Percentiles rank a stretch among this genome's conserved stretches.
phyloP scores from a whole-genome alignment of 345 rosid genomes.

The Odontarrhena argentea region DNA sequence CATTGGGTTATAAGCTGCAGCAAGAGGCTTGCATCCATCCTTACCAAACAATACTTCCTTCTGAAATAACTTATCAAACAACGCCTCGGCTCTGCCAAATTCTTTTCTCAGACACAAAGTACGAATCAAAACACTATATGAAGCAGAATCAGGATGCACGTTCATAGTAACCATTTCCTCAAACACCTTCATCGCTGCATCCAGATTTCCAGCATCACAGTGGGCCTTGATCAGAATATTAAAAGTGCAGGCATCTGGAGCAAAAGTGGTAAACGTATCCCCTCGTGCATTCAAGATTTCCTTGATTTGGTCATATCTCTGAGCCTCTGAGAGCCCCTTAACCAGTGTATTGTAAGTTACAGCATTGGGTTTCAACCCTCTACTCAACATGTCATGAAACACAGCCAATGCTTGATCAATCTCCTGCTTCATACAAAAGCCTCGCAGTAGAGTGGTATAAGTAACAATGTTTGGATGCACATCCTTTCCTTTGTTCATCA shows the following conservation, averaged over 20 bases:
- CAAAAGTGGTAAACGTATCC: constrained; percentile 36
- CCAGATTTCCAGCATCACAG: constrained; percentile 58
- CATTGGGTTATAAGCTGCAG: constrained; percentile 78
- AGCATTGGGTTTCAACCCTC: constrained; percentile 59
- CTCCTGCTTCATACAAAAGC: constrained; percentile 72
- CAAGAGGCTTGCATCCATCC: constrained; percentile 63
- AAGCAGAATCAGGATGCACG: constrained; percentile 72
- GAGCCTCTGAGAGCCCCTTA: constrained; percentile 71
- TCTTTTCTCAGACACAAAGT: constrained; percentile 57
- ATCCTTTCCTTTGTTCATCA: constrained; percentile 50
- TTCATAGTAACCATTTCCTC: constrained; percentile 53
- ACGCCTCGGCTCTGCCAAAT: constrained; percentile 63
- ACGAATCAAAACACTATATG: constrained; percentile 72
- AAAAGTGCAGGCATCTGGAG: constrained; percentile 78
- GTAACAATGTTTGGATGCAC: constrained; percentile 67
- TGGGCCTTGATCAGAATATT: constrained; percentile 70
- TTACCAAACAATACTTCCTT: constrained; percentile 52
- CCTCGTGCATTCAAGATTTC: constrained; percentile 50
- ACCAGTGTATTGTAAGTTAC: constrained; percentile 72
- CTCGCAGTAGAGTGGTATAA: constrained; percentile 80
- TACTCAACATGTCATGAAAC: constrained; percentile 54
- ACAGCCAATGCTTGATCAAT: constrained; percentile 63
- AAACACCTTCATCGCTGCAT: constrained; percentile 62
- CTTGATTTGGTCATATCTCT: constrained; percentile 59
- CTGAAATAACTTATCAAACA: constrained; percentile 59